Evolutionary conservation across 2,329 filamentous ascomycete species (phyloP), one percentile per base, ranked within the genome.

Genomic region (Epichloe sp.): DNA sequence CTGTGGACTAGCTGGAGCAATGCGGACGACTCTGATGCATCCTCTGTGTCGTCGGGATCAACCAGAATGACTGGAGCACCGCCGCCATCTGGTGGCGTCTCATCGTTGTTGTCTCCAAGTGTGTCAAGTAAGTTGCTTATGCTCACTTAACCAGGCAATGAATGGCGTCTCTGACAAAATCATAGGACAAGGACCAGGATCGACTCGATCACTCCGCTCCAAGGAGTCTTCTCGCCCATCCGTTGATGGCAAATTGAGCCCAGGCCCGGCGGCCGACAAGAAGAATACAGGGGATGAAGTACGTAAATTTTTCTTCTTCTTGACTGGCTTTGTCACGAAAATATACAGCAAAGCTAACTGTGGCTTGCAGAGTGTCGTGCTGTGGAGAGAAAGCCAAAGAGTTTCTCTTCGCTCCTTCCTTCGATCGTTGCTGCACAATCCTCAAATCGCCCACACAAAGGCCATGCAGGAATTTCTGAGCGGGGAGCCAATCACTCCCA

Each of bases 391-490:
- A 70, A 85, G 82, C 58, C 93, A 97, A 68, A 80, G 93, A 57
- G 86, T 97, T 17, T 97, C 91, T 2, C 73, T 98, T 4, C 80
- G 93, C 50, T 90, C 93, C 0, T 97, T 93, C 64, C 70, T 98
- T n/a, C 80, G 93, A 42, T 88, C 84, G 19, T 74, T 97, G 12
- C 70, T 98, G 26, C 81, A 91, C 45, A 95, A 95, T 59, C 81
- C 85, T 36, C 85, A 89, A 55, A 82, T 95, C 54, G 87, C 90
- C 37, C 79, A 82, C 52, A 94, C 89, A 0, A 86, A 83, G 62
- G 83, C 90, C 1, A 86, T 98, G 70, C 71, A 82, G 50, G 86
- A 95, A 1, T 98, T 98, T 59, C 69, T 98, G 35, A 86, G 82
- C 1, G 72, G 72, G 1, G 72, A 86, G n/a, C 82, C 85, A 0